Conservation (phyloP, 805 yeast species). For the Yarrowia deformans region DNA sequence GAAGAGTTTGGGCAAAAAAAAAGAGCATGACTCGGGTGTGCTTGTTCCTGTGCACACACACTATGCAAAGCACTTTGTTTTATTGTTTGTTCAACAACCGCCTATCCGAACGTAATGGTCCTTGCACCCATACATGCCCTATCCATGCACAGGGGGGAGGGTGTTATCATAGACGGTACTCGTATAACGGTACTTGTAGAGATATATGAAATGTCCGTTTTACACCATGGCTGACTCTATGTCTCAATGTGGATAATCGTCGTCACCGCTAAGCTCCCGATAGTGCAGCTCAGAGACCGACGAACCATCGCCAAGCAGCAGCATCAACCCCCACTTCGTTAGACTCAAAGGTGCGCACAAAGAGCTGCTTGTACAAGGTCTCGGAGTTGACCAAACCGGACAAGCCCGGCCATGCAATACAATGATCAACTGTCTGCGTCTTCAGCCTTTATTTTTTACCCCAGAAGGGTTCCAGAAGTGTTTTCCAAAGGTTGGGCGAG, state of each 20-base stretch:
- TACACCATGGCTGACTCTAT: no score
- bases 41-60: no score
- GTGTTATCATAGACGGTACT: background rate
- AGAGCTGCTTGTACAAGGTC: background rate
- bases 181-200: no score
- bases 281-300: background rate
- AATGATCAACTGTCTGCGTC: background rate
- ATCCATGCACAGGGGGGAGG: constrained; percentile 9
- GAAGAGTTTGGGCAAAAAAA: background rate
- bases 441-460: background rate
- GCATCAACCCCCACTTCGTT: background rate
- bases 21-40: constrained; percentile 17
- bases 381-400: background rate
- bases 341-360: constrained; percentile 7
- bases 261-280: constrained; percentile 14
- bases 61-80: background rate
- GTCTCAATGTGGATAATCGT: background rate
- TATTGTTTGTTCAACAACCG: no score
- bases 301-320: background rate
- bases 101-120: no score
- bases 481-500: constrained; percentile 4
- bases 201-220: no score
- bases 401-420: background rate
- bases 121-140: constrained; percentile 9
- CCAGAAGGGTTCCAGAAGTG: no score